Evolutionary conservation across 1,284 basidiomycete genomes (phyloP).

Genomic region (Anthracocystis walkeri): DNA sequence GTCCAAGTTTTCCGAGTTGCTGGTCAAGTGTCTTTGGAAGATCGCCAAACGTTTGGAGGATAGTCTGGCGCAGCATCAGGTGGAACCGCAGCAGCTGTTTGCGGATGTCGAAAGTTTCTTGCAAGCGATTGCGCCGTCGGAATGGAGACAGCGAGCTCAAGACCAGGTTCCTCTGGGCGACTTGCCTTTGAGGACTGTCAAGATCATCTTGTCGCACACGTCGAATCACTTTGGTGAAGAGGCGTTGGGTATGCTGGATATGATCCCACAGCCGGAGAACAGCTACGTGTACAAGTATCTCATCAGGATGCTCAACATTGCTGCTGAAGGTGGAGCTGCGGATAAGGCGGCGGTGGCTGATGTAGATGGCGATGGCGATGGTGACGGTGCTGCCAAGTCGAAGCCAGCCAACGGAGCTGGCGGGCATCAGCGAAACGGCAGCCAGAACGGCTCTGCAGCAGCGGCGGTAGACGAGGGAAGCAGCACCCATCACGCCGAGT

Average conservation of each 20-base stretch:
- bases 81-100: constrained; percentile 89
- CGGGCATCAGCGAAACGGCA: constrained; percentile 73
- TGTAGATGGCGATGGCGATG: constrained; percentile 78
- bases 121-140: constrained; percentile 90
- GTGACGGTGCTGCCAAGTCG: constrained; percentile 69
- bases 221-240: constrained; percentile 59
- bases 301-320: constrained; percentile 60
- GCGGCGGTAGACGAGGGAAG: constrained; percentile 73
- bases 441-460: constrained; percentile 68
- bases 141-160: constrained; percentile 90
- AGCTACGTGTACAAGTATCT: constrained; percentile 66
- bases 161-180: constrained; percentile 94
- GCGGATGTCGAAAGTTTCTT: constrained; percentile 95
- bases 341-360: constrained; percentile 37
- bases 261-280: constrained; percentile 60
- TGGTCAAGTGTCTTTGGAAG: constrained; percentile 99
- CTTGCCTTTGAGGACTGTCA: constrained; percentile 95
- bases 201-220: constrained; percentile 73
- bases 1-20: constrained; percentile 91
- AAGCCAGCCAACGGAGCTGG: constrained; percentile 17
- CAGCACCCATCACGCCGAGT: constrained; percentile 77
- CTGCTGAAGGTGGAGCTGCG: constrained; percentile 27
- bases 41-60: constrained; percentile 92
- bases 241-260: constrained; percentile 59
- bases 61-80: constrained; percentile 81